Evolutionary conservation across 768 basidiomycete species (phyloP), one percentile per base, ranked within the genome.

Genomic region (Dendrothele bispora): DNA sequence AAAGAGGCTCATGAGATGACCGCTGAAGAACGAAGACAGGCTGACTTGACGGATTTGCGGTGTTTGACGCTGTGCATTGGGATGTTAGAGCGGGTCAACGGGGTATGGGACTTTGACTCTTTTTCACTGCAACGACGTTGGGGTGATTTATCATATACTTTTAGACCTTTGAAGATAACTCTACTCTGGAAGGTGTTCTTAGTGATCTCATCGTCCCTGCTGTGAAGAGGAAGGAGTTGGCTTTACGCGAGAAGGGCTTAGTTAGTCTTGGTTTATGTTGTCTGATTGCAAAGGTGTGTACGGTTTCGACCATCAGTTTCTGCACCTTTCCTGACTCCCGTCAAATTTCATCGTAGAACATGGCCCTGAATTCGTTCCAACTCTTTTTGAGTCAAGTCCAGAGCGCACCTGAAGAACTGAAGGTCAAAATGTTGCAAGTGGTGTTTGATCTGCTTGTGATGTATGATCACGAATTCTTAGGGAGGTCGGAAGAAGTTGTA

Each of bases 391-490:
- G 83, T 32, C 92, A 95, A 64, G 79, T 91, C 0, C 82, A 89
- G 56, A 74, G 77, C 22, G 83, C 88, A 1, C 86, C 91, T 2
- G 84, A 86, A 43, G 78, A 85, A 14, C 75, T 97, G 50, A 86
- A 86, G 65, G 67, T 87, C 25, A 83, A 86, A 50, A 83, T 92
- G 2, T 69, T 97, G 34, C 87, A 94, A 59, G 81, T 94, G 43
- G 73, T 97, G 14, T 92, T 98, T 59, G 95, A 98, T 62, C 69
- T 97, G 44, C 65, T 98, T 55, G 84, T 97, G 76, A 83, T 95
- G 45, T 91, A 98, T 55, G 92, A 94, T 50, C 74, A 78, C 38
- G 85, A 87, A 47, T 88, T 93, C 62, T 73, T 89, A 51, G 76
- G 75, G 21, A 69, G 74, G 15, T 71, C 55, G 29, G 73, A 61